Percentiles rank a stretch among this genome's conserved stretches.
Conservation (phyloP, 768 basidiomycete species). For the Lactarius psammicola region DNA sequence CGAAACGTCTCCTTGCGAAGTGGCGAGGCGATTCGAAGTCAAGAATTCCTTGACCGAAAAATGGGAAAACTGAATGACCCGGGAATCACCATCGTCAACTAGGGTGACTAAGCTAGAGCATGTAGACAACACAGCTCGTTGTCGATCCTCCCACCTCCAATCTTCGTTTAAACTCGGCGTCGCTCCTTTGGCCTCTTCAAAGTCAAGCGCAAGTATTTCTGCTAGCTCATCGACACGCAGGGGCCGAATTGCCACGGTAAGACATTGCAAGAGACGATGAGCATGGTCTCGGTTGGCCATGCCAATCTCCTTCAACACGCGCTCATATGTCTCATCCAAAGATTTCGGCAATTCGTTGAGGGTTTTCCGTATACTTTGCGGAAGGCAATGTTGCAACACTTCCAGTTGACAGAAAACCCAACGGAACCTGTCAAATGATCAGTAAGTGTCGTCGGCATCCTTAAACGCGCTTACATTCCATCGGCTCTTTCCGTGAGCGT, state of each 20-base stretch:
- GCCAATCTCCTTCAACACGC: not conserved
- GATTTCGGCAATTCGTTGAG: not conserved
- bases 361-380: not conserved
- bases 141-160: not conserved
- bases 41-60: not conserved
- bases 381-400: not conserved
- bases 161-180: not conserved
- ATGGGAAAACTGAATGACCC: not conserved
- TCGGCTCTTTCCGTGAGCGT: not conserved
- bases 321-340: not conserved
- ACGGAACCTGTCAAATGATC: not conserved
- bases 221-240: not conserved
- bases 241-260: not conserved
- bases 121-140: not conserved
- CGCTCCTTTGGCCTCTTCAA: not conserved
- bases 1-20: not conserved
- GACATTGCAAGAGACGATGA: not conserved
- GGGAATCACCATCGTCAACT: not conserved
- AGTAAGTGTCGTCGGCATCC: not conserved
- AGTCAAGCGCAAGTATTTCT: not conserved
- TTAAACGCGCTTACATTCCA: not conserved
- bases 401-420: not conserved
- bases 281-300: not conserved
- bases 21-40: not conserved
- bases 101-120: not conserved